Base-by-base conservation (phyloP, 441 rosid species). In the Pelargonium hybrid region DNA sequence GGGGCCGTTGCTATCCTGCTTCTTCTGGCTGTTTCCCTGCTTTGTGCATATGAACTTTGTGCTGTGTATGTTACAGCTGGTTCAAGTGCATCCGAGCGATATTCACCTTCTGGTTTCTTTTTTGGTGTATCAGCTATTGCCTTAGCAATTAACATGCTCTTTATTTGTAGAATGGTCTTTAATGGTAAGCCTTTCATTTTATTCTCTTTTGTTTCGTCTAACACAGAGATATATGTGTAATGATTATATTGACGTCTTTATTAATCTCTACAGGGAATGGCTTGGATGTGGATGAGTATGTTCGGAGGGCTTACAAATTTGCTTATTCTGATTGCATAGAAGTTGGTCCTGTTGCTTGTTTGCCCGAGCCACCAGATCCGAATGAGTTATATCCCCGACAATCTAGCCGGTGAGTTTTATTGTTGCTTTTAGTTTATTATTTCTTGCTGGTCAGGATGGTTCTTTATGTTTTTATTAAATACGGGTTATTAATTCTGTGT, bases 1-100 rank as follows among this genome's bases (percentile, higher is more conserved):
- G 99, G 97, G 81, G 97, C 90, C 72, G 98, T 96, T 21, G 99
- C 98, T 72, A 77, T 96, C 81, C 99, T 96, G 77, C 99, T 96
- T 78, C 92, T 96, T 84, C 84, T 91, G 77, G 97, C 94, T 73
- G 99, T 95, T 78, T 90, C 92, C 57, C 80, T 95, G 62, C 96
- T 95, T 61, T 95, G 99, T 74, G 97, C 96, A 54, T 95, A 95
- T 80, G 99, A 95, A 81, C 88, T 95, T 56, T 92, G 96, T 81
- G 99, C 97, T 79, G 97, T 92, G 69, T 96, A 96, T 82, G 96
- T 96, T 71, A 93, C 97, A 34, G 91, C 96, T 76, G 90, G 98
- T 74, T 85, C 84, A 20, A 84, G 82, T 81, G 97, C 98, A 72
- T 91, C 99, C 34, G 90, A 87, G 83, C 88, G 86, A 50, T 95